A percentile compares a stretch with the other conserved stretches of the same genome.
Evolutionary conservation across 129 eudicot genomes (phyloP).

Genomic region (Saposhnikovia divaricata): DNA sequence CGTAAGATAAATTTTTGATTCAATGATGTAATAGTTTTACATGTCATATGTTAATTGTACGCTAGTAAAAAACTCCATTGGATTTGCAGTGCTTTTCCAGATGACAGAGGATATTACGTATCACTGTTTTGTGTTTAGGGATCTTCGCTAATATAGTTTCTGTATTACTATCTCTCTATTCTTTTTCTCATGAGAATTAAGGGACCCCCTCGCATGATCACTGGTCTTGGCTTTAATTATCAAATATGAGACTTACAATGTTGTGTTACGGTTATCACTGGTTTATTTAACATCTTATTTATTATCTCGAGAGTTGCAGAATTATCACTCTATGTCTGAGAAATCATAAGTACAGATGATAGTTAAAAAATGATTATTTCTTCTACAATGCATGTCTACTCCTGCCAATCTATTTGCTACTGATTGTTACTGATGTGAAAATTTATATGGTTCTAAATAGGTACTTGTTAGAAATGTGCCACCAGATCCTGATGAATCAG

Average conservation of each 20-base stretch:
- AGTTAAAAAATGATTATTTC: not conserved
- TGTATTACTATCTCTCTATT: not conserved
- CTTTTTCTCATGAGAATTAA: not conserved
- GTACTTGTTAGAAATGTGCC: constrained; percentile 91
- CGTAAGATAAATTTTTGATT: constrained; percentile 33
- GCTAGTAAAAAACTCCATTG: not conserved
- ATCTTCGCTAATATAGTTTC: not conserved
- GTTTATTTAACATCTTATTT: not conserved
- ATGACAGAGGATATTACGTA: not conserved
- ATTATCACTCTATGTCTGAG: not conserved
- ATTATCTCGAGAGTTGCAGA: not conserved
- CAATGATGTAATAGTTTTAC: not conserved
- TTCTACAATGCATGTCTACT: not conserved
- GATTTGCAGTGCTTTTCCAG: not conserved
- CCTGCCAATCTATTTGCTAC: not conserved
- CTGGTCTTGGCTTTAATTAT: not conserved
- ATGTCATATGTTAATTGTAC: too few relatives aligned
- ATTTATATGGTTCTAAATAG: constrained; percentile 23
- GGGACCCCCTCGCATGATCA: not conserved
- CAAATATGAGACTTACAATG: not conserved
- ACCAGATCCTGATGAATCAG: constrained; percentile 80
- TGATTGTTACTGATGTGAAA: not conserved
- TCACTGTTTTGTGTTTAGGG: not conserved
- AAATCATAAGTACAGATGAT: not conserved
- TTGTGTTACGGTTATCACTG: not conserved